These are phyloP conservation scores for Peniophora sp. DNA, from an alignment of 1,284 basidiomycete genomes.

Conservation along the genomic window DNA sequence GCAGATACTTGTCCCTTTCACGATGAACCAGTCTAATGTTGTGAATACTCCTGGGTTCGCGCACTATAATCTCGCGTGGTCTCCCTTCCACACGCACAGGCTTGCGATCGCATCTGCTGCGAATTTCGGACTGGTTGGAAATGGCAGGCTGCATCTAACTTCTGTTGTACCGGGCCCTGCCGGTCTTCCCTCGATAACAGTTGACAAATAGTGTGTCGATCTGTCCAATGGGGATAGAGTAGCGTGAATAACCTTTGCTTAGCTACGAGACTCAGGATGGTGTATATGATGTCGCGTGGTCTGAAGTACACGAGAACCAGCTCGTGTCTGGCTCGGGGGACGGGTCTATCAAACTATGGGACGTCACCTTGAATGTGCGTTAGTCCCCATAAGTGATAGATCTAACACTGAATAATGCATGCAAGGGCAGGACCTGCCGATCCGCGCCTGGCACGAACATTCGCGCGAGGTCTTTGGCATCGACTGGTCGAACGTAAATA, in stretches of 20 bases:
- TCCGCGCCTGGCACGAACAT: constrained; percentile 92
- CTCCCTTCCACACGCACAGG: constrained; percentile 80
- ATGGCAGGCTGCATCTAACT: constrained; percentile 78
- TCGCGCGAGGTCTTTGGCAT: constrained; percentile 89
- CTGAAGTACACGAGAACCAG: constrained; percentile 92
- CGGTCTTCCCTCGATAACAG: constrained; percentile 32
- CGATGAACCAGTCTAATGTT: constrained; percentile 42
- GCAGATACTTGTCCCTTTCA: constrained; percentile 5
- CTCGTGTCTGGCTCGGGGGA: constrained; percentile 86
- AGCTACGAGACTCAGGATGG: constrained; percentile 95
- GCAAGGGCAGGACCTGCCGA: constrained; percentile 71
- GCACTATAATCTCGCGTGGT: constrained; percentile 86
- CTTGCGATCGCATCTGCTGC: constrained; percentile 87
- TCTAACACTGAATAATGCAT: constrained; percentile 12
- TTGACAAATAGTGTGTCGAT: constrained; percentile 59
- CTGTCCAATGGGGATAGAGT: constrained; percentile 4
- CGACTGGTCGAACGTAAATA: constrained; percentile 95
- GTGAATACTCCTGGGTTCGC: constrained; percentile 79
- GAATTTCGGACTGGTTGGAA: constrained; percentile 94
- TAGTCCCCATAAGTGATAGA: neutral
- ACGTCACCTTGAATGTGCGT: constrained; percentile 79
- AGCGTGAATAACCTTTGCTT: constrained; percentile 18
- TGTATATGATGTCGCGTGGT: constrained; percentile 89
- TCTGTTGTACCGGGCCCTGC: constrained; percentile 42
- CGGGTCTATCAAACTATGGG: constrained; percentile 89